Evolutionary conservation across 1,139 yeast genomes (phyloP).

Genomic region (Trichomonascaceae sp.): DNA sequence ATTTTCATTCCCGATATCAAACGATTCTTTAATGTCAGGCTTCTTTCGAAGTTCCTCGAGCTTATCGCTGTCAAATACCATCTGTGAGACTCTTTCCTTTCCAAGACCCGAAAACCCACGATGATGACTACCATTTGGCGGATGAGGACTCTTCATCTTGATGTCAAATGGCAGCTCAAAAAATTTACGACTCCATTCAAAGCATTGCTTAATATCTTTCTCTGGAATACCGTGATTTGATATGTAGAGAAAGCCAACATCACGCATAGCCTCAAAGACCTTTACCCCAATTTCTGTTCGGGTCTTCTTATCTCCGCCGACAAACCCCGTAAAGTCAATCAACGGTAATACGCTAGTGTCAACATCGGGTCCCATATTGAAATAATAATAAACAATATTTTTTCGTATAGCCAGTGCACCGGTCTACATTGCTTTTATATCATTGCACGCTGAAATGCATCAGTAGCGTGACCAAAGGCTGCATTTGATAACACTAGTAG

Average conservation of each 20-base stretch:
- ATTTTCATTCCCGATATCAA: slow-evolving; percentile 7
- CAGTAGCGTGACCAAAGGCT: not conserved
- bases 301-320: not conserved
- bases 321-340: slow-evolving; percentile 1
- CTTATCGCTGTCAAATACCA: slow-evolving; percentile 8
- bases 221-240: slow-evolving; percentile 9
- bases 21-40: slow-evolving; percentile 10
- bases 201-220: slow-evolving; percentile 3
- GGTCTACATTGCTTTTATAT: not conserved
- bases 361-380: not conserved
- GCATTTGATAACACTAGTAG: not conserved
- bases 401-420: not conserved
- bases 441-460: not conserved
- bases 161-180: slow-evolving; percentile 8
- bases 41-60: slow-evolving; percentile 6
- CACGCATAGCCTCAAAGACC: slow-evolving; percentile 7
- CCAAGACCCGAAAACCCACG: slow-evolving; percentile 8
- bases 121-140: slow-evolving; percentile 7
- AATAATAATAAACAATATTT: not conserved
- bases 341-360: not conserved
- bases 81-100: slow-evolving; percentile 7
- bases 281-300: slow-evolving; percentile 1
- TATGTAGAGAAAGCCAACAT: slow-evolving; percentile 9
- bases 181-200: slow-evolving; percentile 6
- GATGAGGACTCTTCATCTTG: slow-evolving; percentile 7